Conservation (phyloP, 495 filamentous ascomycete genomes). For the Neurospora sublineolata region DNA sequence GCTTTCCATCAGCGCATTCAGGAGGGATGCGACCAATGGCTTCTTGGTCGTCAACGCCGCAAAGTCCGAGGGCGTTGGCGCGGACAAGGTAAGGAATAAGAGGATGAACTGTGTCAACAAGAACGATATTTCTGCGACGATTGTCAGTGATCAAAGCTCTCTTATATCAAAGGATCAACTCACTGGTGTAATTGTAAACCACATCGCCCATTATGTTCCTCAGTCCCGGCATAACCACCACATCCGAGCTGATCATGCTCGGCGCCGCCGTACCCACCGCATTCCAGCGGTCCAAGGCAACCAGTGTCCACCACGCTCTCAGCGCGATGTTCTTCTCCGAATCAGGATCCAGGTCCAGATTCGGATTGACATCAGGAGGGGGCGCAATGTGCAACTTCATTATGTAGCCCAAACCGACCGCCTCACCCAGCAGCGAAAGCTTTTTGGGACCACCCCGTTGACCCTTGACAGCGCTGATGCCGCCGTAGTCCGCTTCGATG, state of each 20-base stretch:
- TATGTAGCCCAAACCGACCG: conserved; percentile 46
- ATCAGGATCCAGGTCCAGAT: conserved; percentile 43
- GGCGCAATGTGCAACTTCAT: conserved; percentile 42
- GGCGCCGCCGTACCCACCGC: conserved; percentile 53
- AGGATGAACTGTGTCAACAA: conserved; percentile 23
- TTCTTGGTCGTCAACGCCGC: conserved; percentile 1
- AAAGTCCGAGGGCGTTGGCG: conserved; percentile 5
- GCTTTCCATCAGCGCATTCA: conserved; percentile 28
- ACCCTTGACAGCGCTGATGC: conserved; percentile 20
- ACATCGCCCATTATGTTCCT: conserved; percentile 51
- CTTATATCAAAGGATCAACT: conserved; percentile 24
- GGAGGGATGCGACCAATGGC: conserved; percentile 12
- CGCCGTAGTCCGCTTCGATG: conserved; percentile 45
- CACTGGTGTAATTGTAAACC: conserved; percentile 57
- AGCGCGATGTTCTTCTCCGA: conserved; percentile 59
- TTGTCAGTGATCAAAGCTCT: conserved; percentile 10
- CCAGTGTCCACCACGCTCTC: conserved; percentile 63
- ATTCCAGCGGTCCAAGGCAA: conserved; percentile 67
- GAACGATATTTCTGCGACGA: conserved; percentile 23
- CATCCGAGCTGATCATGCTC: conserved; percentile 46
- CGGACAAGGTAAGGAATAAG: conserved; percentile 8
- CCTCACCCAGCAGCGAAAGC: conserved; percentile 39
- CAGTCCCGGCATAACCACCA: conserved; percentile 53
- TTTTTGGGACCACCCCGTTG: conserved; percentile 22
- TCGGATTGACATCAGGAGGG: conserved; percentile 8